phyloP scores from a whole-genome alignment of 2,329 filamentous ascomycete species.

The Camptophora hylomeconis region DNA sequence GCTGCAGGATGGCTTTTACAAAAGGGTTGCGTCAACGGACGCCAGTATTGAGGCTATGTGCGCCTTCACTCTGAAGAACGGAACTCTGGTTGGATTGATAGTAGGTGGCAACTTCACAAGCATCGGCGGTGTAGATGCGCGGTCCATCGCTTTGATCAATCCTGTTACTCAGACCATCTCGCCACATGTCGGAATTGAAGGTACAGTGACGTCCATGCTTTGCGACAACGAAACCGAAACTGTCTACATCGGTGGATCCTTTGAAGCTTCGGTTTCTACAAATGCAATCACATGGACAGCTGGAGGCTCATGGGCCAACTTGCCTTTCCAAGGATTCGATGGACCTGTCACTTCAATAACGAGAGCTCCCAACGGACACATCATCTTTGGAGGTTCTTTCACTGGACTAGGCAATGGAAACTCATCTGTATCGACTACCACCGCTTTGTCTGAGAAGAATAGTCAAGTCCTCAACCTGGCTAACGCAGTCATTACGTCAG shows the following conservation, averaged over 20 bases:
- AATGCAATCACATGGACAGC: conserved; percentile 78
- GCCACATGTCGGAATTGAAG: conserved; percentile 66
- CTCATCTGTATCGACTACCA: conserved; percentile 35
- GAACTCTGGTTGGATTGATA: conserved; percentile 58
- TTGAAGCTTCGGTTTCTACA: conserved; percentile 65
- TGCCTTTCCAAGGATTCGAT: conserved; percentile 91
- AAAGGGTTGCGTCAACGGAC: conserved; percentile 61
- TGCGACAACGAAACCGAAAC: conserved; percentile 66
- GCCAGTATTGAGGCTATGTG: conserved; percentile 85
- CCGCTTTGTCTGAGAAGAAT: conserved; percentile 38
- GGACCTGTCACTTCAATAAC: conserved; percentile 78
- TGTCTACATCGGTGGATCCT: conserved; percentile 87
- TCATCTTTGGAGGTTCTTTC: conserved; percentile 86
- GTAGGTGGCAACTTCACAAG: conserved; percentile 95
- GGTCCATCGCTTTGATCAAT: conserved; percentile 70
- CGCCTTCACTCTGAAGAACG: conserved; percentile 54
- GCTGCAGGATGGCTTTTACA: conserved; percentile 75
- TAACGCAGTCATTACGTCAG: conserved; percentile 55
- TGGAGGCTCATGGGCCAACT: conserved; percentile 54
- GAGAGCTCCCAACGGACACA: conserved; percentile 65
- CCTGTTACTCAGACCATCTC: conserved; percentile 56
- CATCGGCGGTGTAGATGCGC: conserved; percentile 61
- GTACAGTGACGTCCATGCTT: conserved; percentile 66
- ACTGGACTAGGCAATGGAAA: conserved; percentile 64
- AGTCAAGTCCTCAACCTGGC: conserved; percentile 73